phyloP scores from a whole-genome alignment of 75 land plant genomes.

The Cupressus sempervirens region DNA sequence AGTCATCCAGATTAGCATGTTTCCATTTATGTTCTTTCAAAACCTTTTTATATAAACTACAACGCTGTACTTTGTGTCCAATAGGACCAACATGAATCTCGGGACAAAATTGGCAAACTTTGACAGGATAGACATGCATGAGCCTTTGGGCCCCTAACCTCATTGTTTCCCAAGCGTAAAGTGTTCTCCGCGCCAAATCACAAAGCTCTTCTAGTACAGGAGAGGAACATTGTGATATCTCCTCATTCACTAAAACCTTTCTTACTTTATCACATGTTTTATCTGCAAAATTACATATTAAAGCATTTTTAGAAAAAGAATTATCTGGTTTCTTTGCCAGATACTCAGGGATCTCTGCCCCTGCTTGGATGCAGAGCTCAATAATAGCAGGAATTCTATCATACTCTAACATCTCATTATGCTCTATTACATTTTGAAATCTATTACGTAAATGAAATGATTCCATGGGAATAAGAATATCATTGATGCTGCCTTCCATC shows the following conservation, averaged over 20 bases:
- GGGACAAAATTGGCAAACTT: slow-evolving; percentile 66
- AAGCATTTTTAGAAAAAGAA: neutral
- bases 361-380: slow-evolving; percentile 74
- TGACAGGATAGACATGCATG: slow-evolving; percentile 53
- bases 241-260: neutral
- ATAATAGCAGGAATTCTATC: slow-evolving; percentile 61
- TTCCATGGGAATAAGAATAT: slow-evolving; percentile 60
- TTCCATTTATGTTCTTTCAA: slow-evolving; percentile 63
- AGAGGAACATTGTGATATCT: neutral
- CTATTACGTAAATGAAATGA: slow-evolving; percentile 50
- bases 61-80: slow-evolving; percentile 57
- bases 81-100: slow-evolving; percentile 78
- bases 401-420: slow-evolving; percentile 53
- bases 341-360: slow-evolving; percentile 34
- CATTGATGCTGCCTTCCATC: slow-evolving; percentile 47
- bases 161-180: slow-evolving; percentile 63
- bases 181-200: slow-evolving; percentile 35
- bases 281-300: neutral
- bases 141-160: slow-evolving; percentile 52
- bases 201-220: slow-evolving; percentile 17
- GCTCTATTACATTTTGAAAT: slow-evolving; percentile 47
- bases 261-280: neutral
- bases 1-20: slow-evolving; percentile 59
- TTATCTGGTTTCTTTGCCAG: neutral
- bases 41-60: slow-evolving; percentile 39